Percentiles rank a stretch among this genome's conserved stretches.
These are phyloP conservation scores for Taphrina populina DNA, from an alignment of 1,139 yeast genomes.

Conservation along the genomic window DNA sequence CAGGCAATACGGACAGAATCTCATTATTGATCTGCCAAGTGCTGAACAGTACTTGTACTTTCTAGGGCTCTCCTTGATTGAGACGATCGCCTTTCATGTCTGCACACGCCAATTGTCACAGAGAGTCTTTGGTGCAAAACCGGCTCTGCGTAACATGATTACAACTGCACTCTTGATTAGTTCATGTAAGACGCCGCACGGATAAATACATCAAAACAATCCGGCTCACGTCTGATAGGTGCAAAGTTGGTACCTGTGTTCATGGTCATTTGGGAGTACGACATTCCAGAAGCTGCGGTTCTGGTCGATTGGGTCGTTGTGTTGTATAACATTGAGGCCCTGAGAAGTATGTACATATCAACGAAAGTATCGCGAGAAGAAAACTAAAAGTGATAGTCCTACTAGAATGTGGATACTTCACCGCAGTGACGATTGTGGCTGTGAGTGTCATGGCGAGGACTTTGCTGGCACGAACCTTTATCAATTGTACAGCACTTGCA, in stretches of 20 bases:
- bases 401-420: slow-evolving; percentile 35
- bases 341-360: slow-evolving; percentile 41
- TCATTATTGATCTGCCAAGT: slow-evolving; percentile 52
- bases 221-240: slow-evolving; percentile 52
- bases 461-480: not conserved
- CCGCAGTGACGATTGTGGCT: slow-evolving; percentile 40
- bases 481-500: slow-evolving; percentile 7
- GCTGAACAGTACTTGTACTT: slow-evolving; percentile 66
- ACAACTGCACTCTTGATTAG: slow-evolving; percentile 66
- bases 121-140: slow-evolving; percentile 46
- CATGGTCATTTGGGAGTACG: slow-evolving; percentile 96
- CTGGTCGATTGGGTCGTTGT: slow-evolving; percentile 63
- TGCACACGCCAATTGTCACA: slow-evolving; percentile 51
- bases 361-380: not conserved
- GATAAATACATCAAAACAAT: not conserved
- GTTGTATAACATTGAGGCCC: slow-evolving; percentile 64
- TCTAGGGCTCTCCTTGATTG: slow-evolving; percentile 60
- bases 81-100: slow-evolving; percentile 57
- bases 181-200: slow-evolving; percentile 9
- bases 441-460: slow-evolving; percentile 17
- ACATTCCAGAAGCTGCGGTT: slow-evolving; percentile 63
- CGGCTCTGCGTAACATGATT: slow-evolving; percentile 45
- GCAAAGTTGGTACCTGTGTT: slow-evolving; percentile 86
- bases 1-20: slow-evolving; percentile 1
- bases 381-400: slow-evolving; percentile 8